Percentiles rank a stretch among this genome's conserved stretches.
phyloP scores from a whole-genome alignment of 1,284 basidiomycete species.

The Ganoderma multipileum region DNA sequence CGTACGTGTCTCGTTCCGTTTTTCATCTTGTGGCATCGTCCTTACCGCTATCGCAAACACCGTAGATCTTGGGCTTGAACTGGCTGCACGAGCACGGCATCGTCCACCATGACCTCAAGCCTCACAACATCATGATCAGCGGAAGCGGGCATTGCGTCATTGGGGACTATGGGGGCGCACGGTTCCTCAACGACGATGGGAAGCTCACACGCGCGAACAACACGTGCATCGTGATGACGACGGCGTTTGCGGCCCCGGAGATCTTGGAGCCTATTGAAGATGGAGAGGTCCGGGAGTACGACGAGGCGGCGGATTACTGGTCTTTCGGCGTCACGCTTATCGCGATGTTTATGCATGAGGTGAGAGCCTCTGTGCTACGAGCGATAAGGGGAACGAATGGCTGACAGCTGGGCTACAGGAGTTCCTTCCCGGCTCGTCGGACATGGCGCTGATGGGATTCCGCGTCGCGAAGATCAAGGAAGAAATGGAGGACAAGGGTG shows the following conservation, averaged over 20 bases:
- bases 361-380: conserved; percentile 8
- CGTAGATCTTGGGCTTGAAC: conserved; percentile 33
- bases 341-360: conserved; percentile 23
- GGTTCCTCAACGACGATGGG: conserved; percentile 21
- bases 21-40: not conserved
- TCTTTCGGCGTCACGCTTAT: conserved; percentile 33
- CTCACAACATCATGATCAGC: conserved; percentile 71
- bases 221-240: conserved; percentile 27
- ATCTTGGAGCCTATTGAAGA: conserved; percentile 19
- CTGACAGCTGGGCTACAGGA: conserved; percentile 6
- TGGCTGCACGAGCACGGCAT: conserved; percentile 36
- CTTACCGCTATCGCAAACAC: not conserved
- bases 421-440: conserved; percentile 10
- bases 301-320: conserved; percentile 36
- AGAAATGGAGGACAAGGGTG: not conserved
- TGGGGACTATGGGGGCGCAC: conserved; percentile 62
- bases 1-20: conserved; percentile 21
- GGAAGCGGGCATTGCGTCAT: conserved; percentile 69
- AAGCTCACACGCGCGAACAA: conserved; percentile 12
- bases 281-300: conserved; percentile 23
- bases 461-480: conserved; percentile 7
- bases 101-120: conserved; percentile 63
- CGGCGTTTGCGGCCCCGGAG: conserved; percentile 37
- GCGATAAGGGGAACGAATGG: not conserved
- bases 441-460: conserved; percentile 3